Conservation (phyloP, 2,329 filamentous ascomycete species). For the Aspergillus persii region DNA sequence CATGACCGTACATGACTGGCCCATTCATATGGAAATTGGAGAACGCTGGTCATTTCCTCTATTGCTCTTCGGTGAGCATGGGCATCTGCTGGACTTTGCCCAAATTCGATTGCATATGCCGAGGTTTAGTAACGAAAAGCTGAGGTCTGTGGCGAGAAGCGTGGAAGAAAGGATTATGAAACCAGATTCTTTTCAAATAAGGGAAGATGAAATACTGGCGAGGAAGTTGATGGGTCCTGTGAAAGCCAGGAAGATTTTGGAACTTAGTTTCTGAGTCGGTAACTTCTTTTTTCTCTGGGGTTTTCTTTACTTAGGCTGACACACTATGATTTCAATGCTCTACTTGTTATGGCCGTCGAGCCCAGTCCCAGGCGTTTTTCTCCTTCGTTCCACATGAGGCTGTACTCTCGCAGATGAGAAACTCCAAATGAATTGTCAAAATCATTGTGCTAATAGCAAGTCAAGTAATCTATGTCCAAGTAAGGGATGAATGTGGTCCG, state of each 20-base stretch:
- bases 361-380: background rate
- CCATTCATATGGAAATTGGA: constrained; percentile 17
- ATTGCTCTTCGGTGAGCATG: constrained; percentile 11
- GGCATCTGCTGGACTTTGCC: constrained; percentile 13
- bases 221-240: constrained; percentile 11
- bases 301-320: background rate
- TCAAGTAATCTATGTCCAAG: background rate
- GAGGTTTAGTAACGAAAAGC: constrained; percentile 10
- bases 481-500: background rate
- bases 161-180: constrained; percentile 22
- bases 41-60: constrained; percentile 23
- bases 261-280: constrained; percentile 9
- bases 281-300: background rate
- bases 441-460: background rate
- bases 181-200: constrained; percentile 11
- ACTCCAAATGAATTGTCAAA: no score
- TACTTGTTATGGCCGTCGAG: background rate
- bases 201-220: constrained; percentile 18
- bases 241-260: constrained; percentile 17
- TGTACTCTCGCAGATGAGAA: no score
- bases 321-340: background rate
- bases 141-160: constrained; percentile 11
- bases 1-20: constrained; percentile 19
- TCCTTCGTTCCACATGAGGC: background rate
- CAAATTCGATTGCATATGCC: constrained; percentile 14